Base-by-base conservation (phyloP, 441 rosid genomes). In the Lepidium campestre region DNA sequence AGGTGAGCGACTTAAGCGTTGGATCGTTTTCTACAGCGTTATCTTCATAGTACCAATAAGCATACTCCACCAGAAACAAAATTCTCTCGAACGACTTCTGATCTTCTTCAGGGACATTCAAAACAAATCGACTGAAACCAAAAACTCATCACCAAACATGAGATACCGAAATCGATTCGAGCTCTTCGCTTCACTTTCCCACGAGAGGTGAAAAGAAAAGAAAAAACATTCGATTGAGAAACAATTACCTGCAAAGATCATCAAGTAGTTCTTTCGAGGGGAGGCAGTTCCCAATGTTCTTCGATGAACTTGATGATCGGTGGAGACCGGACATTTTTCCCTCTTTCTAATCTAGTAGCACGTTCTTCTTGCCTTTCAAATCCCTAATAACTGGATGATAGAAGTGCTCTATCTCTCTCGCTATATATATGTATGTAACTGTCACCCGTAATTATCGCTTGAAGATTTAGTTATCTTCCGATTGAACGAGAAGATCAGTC, bases 21-120 rank as follows among this genome's bases (percentile, higher is more conserved):
- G 94, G 91, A 80, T 94, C 90, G 50, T 85, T 83, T 76, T 94
- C 97, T 32, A 94, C 97, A 22, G 97, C 79, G 75, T 91, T 91
- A 73, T 94, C 99, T 81, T 94, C 97, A 13, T 94, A 94, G 81
- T 82, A 89, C 99, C 99, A 89, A 73, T 94, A 91, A 5, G 98
- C 98, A 68, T 80, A 84, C 83, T 94, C 99, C 78, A 94, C 99
- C 1, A 94, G 86, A 70, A 94, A 94, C 62, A 94, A 76, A 78
- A 94, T 88, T 72, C 98, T 83, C 91, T 91, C 97, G 71, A 94
- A 89, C 22, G 99, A 94, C 65, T 91, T 91, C 46, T 86, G 97
- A 73, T 94, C 98, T 77, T 94, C 99, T 79, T 94, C 84, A 2
- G 97, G 99, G 52, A 91, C 99, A 76, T 91, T 94, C 75, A 89